Evolutionary conservation across 2,329 filamentous ascomycete genomes (phyloP).

Genomic region (Zymoseptoria ardabiliae): DNA sequence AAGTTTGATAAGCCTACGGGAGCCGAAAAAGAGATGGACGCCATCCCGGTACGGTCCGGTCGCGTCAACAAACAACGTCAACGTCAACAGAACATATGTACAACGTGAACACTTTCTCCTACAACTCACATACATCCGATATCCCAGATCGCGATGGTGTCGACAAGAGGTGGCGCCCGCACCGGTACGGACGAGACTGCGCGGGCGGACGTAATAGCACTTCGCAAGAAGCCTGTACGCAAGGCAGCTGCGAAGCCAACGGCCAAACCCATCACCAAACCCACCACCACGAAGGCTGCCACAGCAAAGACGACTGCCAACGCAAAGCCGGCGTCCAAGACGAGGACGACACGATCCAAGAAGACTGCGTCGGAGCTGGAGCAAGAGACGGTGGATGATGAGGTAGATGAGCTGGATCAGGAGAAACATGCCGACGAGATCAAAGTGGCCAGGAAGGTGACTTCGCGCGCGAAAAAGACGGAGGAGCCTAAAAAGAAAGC

Average conservation of each 20-base stretch:
- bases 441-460: conserved; percentile 6
- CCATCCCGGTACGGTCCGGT: too few relatives aligned
- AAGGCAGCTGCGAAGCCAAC: conserved; percentile 21
- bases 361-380: conserved; percentile 10
- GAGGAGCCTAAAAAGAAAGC: conserved; percentile 3
- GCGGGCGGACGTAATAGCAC: conserved; percentile 2
- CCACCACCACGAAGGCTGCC: conserved; percentile 2
- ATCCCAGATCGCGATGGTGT: conserved; percentile 33
- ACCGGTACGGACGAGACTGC: conserved; percentile 15
- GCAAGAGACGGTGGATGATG: conserved; percentile 4
- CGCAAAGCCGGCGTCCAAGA: conserved; percentile 3
- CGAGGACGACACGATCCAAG: conserved; percentile 17
- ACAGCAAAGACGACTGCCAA: conserved; percentile 6
- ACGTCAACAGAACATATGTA: background rate
- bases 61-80: background rate
- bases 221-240: conserved; percentile 31
- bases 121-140: conserved; percentile 1
- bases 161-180: conserved; percentile 27
- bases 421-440: conserved; percentile 8
- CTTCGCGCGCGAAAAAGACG: conserved; percentile 9
- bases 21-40: too few relatives aligned
- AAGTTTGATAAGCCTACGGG: too few relatives aligned
- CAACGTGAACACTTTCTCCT: background rate
- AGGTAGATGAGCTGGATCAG: conserved; percentile 11
- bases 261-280: background rate